Conservation (phyloP, 192 early-diverging fungal genomes). For the Chytriomyces sp. region DNA sequence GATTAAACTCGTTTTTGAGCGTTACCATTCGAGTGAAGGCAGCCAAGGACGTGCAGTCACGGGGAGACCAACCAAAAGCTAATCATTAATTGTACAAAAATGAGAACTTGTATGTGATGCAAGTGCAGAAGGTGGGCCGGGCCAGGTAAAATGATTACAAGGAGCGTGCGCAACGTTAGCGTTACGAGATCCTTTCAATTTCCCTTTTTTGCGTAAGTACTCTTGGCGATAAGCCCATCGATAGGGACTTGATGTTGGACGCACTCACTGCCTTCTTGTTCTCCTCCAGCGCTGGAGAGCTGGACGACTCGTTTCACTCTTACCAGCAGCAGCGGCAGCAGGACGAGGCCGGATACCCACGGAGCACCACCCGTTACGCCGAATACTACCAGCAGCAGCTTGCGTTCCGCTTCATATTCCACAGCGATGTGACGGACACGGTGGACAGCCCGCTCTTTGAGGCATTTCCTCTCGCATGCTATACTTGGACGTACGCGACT, state of each 20-base stretch:
- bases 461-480: conserved; percentile 10
- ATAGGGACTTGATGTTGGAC: not conserved
- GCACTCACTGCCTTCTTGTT: not conserved
- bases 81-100: too few relatives aligned
- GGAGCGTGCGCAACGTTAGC: not conserved
- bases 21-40: too few relatives aligned
- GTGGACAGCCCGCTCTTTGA: conserved; percentile 20
- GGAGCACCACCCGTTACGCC: not conserved
- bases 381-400: not conserved
- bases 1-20: too few relatives aligned
- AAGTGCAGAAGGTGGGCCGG: too few relatives aligned
- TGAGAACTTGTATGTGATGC: too few relatives aligned
- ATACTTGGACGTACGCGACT: conserved; percentile 10
- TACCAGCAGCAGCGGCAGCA: not conserved
- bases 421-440: conserved; percentile 36
- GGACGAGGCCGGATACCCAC: not conserved
- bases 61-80: too few relatives aligned
- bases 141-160: too few relatives aligned
- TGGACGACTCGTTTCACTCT: not conserved
- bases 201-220: too few relatives aligned
- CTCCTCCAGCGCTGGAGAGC: not conserved
- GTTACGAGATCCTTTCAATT: too few relatives aligned
- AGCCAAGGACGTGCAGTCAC: too few relatives aligned
- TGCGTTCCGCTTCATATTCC: conserved; percentile 36
- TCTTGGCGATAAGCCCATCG: not conserved